Base-by-base conservation (phyloP, 2,329 filamentous ascomycete genomes). In the Dothistroma pini region DNA sequence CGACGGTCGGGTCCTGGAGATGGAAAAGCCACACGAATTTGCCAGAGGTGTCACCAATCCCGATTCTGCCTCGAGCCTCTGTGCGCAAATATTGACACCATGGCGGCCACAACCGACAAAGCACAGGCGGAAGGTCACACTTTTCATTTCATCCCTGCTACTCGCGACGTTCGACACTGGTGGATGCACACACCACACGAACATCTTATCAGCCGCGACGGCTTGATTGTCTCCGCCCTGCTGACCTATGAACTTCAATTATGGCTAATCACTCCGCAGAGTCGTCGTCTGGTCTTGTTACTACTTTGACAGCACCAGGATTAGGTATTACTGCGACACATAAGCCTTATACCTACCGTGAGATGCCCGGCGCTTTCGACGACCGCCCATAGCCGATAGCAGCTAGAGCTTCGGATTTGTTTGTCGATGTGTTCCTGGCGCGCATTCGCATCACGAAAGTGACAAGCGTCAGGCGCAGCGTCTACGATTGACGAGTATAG, bases 31-130 rank as follows among this genome's bases (percentile, higher is more conserved):
- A 53, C 38, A 16, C 6, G 12, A 6, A 16, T 41, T 16, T 41
- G 38, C 38, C n/a, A 14, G 50, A 29, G 32, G 50, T 54, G 12
- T 11, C 52, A 54, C 52, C 52, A 54, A 54, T 54, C 16, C 38
- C 52, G 52, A 31, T 38, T 54, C 52, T 21, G 52, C 29, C 32
- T 54, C 52, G 31, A 35, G 29, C 16, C 52, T 31, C 52, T 41
- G 38, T 41, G n/a, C n/a, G n/a, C 38, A 41, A 41, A 14, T 41
- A 41, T 11, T 41, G 38, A 41, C 38, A 41, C 8, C 38, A 16
- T 41, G 38, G 38, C 38, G 34, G n/a, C 38, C 38, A 41, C 38
- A 16, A 41, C 38, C n/a, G n/a, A n/a, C n/a, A n/a, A n/a, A n/a
- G n/a, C n/a, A n/a, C n/a, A n/a, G n/a, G n/a, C n/a, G 38, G 38